A percentile compares a stretch with the other conserved stretches of the same genome.
Evolutionary conservation across 345 rosid species (phyloP).

Genomic region (Corymbia maculata): DNA sequence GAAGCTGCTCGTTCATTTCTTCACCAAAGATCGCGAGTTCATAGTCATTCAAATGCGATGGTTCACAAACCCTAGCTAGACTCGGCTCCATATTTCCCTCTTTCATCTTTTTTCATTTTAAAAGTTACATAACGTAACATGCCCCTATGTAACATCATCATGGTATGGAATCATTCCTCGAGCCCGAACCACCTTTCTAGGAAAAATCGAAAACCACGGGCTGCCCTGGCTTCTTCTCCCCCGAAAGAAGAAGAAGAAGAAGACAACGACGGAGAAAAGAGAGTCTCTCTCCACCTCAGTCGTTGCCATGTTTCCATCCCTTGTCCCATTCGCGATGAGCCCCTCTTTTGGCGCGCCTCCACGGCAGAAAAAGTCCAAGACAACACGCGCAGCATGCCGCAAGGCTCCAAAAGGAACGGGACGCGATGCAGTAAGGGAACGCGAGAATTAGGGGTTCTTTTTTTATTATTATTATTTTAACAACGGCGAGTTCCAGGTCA

Average conservation of each 20-base stretch:
- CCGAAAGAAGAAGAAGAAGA: rapidly evolving
- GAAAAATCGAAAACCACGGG: not conserved
- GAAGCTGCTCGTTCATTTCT: not conserved
- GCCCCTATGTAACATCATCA: not conserved
- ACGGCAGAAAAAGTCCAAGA: not conserved
- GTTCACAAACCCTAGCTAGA: not conserved
- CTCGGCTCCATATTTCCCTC: not conserved
- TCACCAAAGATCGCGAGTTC: not conserved
- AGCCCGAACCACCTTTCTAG: not conserved
- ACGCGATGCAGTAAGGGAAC: not conserved
- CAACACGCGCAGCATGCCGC: not conserved
- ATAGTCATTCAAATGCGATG: not conserved
- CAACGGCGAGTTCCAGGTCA: not conserved
- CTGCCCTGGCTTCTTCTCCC: not conserved
- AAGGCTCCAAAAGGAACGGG: not conserved
- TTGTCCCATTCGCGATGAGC: not conserved
- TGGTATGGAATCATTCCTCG: not conserved
- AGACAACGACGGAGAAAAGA: not conserved
- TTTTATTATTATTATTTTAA: too few species aligned
- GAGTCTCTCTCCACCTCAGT: not conserved
- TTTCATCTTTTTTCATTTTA: not conserved
- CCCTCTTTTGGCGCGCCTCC: not conserved
- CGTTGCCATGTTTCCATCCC: not conserved
- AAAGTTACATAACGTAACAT: not conserved
- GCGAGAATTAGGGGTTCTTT: not conserved